Base-by-base conservation (phyloP, 2,329 filamentous ascomycete species). In the Balansia obtecta region DNA sequence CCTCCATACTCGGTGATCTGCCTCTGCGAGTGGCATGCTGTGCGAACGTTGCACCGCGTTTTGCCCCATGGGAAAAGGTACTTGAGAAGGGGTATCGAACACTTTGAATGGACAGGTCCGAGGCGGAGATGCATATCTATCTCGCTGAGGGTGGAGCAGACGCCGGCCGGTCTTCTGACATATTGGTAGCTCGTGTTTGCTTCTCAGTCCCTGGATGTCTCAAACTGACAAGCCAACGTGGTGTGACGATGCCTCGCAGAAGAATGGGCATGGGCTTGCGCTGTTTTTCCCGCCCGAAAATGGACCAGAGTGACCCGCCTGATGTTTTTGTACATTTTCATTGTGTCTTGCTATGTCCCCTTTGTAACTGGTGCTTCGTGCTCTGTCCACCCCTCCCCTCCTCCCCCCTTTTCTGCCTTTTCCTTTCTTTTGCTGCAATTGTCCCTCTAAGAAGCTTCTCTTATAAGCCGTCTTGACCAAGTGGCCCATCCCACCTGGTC, bases 121-220 rank as follows among this genome's bases (percentile, higher is more conserved):
- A 32, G 40, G 41, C 20, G 40, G 39, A 27, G 40, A 44, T 13
- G 47, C 40, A 16, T 33, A 30, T 41, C 16, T 30, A 32, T 44
- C 22, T 37, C 15, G 5, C 34, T 37, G 34, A 7, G 7, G 3
- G 11, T 37, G 34, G 10, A 37, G 16, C 42, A n/a, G 27, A 20
- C 33, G 42, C 8, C 8, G 20, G 46, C 20, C n/a, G 46, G 22
- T 18, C 16, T 22, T 44, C 20, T 30, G 12, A 44, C 49, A 42
- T 49, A 48, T 42, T 44, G 7, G 18, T 12, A 41, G 12, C n/a
- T 40, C 27, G 33, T 47, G 40, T 20, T 50, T 27, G 38, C 50
- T 42, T 20, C 52, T 46, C 44, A 53, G 54, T 54, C 46, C 55
- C 52, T 55, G 52, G 45, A 53, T 54, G 55, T 56, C 53, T 56